Evolutionary conservation across 345 rosid species (phyloP).

Genomic region (Turritis glabra): DNA sequence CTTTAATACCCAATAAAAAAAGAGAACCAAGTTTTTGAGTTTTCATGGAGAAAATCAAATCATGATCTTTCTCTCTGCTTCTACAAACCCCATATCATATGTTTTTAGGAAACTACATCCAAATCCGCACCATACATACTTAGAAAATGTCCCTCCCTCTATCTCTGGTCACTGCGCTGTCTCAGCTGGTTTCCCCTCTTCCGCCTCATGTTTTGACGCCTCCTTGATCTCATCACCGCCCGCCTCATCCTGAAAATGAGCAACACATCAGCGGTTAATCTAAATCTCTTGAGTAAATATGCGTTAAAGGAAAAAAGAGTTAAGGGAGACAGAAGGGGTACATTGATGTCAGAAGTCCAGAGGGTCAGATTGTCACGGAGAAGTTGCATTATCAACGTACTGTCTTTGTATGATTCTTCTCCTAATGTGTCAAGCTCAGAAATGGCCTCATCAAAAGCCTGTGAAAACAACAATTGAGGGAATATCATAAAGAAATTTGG

Average conservation of each 20-base stretch:
- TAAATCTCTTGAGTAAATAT: background rate
- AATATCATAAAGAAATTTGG: background rate
- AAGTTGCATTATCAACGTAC: conserved; percentile 97
- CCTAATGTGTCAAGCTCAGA: conserved; percentile 95
- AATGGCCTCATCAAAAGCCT: conserved; percentile 99
- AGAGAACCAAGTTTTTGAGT: background rate
- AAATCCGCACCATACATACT: conserved; percentile 26
- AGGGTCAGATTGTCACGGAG: conserved; percentile 96
- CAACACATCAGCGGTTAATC: background rate
- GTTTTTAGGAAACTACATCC: conserved; percentile 22
- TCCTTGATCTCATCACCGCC: conserved; percentile 88
- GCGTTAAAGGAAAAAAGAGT: background rate
- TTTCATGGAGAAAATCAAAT: conserved; percentile 16
- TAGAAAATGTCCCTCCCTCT: background rate
- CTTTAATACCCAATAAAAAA: background rate
- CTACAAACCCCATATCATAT: conserved; percentile 26
- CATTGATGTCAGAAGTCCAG: conserved; percentile 96
- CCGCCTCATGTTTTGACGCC: conserved; percentile 65
- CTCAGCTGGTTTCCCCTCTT: conserved; percentile 44
- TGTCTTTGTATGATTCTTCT: conserved; percentile 99
- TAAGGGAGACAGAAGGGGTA: conserved; percentile 27
- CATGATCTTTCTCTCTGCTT: conserved; percentile 18
- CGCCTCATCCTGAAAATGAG: conserved; percentile 61
- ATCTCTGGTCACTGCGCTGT: conserved; percentile 15
- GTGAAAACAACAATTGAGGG: conserved; percentile 6